Conservation (phyloP, 768 basidiomycete genomes). For the Kondoa malvinella region DNA sequence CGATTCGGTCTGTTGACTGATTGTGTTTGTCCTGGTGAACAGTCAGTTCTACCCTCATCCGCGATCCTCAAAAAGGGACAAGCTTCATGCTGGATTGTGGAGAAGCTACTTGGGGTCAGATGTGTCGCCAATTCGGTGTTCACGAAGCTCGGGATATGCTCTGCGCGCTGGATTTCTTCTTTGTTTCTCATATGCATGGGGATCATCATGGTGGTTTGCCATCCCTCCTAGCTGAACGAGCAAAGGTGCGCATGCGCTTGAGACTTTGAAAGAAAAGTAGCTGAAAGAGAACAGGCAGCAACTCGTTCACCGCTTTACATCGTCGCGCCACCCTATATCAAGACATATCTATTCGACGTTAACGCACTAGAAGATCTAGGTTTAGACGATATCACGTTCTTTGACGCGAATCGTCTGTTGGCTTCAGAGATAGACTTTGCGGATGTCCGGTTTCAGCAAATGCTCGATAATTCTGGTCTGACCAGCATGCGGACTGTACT, state of each 20-base stretch:
- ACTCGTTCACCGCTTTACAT: slow-evolving; percentile 46
- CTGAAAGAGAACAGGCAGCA: neutral
- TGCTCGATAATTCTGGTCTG: slow-evolving; percentile 37
- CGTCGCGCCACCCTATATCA: slow-evolving; percentile 43
- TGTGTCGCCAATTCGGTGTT: slow-evolving; percentile 56
- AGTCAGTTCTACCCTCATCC: slow-evolving; percentile 54
- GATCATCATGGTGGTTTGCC: slow-evolving; percentile 81
- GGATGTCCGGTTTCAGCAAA: neutral
- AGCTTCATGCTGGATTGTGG: slow-evolving; percentile 68
- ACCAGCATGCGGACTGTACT: slow-evolving; percentile 49
- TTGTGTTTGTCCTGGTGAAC: neutral
- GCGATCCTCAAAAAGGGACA: slow-evolving; percentile 48
- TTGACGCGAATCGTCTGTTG: slow-evolving; percentile 16
- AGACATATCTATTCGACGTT: slow-evolving; percentile 56
- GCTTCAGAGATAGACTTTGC: neutral
- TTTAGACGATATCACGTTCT: slow-evolving; percentile 30
- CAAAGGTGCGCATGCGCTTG: slow-evolving; percentile 38
- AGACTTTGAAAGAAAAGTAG: neutral
- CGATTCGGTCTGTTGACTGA: neutral
- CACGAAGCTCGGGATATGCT: slow-evolving; percentile 35
- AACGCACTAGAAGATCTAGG: slow-evolving; percentile 57
- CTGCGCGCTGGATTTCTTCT: slow-evolving; percentile 58
- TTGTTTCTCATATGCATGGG: slow-evolving; percentile 74
- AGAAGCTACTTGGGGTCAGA: slow-evolving; percentile 84
- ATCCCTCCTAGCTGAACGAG: slow-evolving; percentile 53